Evolutionary conservation across 129 eudicot species (phyloP).

Genomic region (carrot (Daucus carota)): DH1_v3.0 NC_030384.2:47083001-47083500

Average conservation of each 20-base stretch:
- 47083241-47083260: background rate
- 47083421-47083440: background rate
- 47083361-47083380: background rate
- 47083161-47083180: background rate
- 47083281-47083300: background rate
- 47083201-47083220: background rate
- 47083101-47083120: background rate
- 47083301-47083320: background rate
- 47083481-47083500: conserved; percentile 60
- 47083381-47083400: background rate
- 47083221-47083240: background rate
- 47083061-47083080: background rate
- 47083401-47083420: background rate
- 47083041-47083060: background rate
- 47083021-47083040: background rate
- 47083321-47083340: background rate
- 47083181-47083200: background rate
- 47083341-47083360: background rate
- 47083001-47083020: background rate
- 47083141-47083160: background rate
- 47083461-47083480: conserved; percentile 5
- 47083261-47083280: background rate
- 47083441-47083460: background rate
- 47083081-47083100: background rate
- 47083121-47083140: background rate